These are phyloP conservation scores for Camelina neglecta DNA, from an alignment of 345 rosid species.

Conservation along the genomic window DNA sequence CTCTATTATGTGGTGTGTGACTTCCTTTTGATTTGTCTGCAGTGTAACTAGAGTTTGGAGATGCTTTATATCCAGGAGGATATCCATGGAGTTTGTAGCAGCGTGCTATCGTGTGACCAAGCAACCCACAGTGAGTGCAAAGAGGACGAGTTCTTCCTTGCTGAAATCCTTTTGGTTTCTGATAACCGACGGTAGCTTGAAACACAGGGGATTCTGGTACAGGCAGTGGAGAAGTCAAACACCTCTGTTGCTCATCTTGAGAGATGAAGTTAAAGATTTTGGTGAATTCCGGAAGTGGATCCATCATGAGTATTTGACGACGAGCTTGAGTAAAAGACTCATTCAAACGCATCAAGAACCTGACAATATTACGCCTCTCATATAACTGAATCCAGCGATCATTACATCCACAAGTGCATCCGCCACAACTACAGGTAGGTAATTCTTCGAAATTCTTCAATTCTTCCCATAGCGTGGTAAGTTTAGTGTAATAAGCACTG, in stretches of 20 bases:
- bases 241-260: not conserved
- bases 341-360: not conserved
- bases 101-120: not conserved
- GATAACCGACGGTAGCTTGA: not conserved
- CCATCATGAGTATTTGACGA: not conserved
- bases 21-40: not conserved
- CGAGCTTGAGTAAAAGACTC: not conserved
- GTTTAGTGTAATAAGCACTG: not conserved
- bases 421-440: not conserved
- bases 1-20: not conserved
- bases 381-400: not conserved
- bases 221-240: rapidly evolving
- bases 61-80: not conserved
- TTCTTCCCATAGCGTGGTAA: not conserved
- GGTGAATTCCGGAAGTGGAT: not conserved
- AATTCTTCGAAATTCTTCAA: not conserved
- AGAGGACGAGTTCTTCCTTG: not conserved
- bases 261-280: not conserved
- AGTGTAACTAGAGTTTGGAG: not conserved
- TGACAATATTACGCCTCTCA: not conserved
- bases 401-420: not conserved
- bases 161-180: not conserved
- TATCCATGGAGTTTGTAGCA: not conserved
- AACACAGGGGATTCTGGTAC: not conserved
- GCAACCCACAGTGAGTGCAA: not conserved